Evolutionary conservation across 1,139 yeast genomes (phyloP).

Genomic region (Nadsonia starkeyi-henricii): DNA sequence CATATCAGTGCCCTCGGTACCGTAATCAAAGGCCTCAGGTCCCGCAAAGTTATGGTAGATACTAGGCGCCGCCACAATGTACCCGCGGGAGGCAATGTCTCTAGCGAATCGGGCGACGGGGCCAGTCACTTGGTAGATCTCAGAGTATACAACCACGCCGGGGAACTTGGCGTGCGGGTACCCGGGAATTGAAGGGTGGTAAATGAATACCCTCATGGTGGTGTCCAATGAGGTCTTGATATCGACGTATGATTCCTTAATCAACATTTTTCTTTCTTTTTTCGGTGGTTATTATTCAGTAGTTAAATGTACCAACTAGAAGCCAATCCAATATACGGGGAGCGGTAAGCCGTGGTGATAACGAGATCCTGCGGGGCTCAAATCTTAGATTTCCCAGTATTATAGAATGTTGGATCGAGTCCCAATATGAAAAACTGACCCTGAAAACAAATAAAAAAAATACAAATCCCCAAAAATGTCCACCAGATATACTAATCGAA

Average conservation of each 20-base stretch:
- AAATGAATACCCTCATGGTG: conserved; percentile 50
- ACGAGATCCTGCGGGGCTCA: background rate
- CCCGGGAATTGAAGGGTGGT: conserved; percentile 54
- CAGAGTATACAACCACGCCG: conserved; percentile 66
- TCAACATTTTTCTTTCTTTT: conserved; percentile 39
- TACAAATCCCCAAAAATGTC: too few relatives aligned
- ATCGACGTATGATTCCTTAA: conserved; percentile 53
- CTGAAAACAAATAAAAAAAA: too few relatives aligned
- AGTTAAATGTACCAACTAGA: background rate
- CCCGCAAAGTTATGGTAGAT: conserved; percentile 60
- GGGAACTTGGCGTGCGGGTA: conserved; percentile 70
- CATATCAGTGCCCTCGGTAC: conserved; percentile 57
- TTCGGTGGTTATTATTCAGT: background rate
- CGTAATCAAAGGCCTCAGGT: conserved; percentile 55
- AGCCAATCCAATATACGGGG: background rate
- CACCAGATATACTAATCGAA: background rate
- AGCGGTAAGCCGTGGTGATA: background rate
- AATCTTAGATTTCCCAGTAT: background rate
- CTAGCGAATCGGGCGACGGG: conserved; percentile 70
- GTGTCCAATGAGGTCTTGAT: conserved; percentile 54
- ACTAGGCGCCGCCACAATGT: conserved; percentile 64
- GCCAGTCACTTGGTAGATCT: conserved; percentile 53
- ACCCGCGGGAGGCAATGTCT: conserved; percentile 69
- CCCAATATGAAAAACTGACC: too few relatives aligned
- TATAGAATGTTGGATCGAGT: too few relatives aligned